These are phyloP conservation scores for Botrytis aclada DNA, from an alignment of 2,329 filamentous ascomycete genomes.

Conservation along the genomic window DNA sequence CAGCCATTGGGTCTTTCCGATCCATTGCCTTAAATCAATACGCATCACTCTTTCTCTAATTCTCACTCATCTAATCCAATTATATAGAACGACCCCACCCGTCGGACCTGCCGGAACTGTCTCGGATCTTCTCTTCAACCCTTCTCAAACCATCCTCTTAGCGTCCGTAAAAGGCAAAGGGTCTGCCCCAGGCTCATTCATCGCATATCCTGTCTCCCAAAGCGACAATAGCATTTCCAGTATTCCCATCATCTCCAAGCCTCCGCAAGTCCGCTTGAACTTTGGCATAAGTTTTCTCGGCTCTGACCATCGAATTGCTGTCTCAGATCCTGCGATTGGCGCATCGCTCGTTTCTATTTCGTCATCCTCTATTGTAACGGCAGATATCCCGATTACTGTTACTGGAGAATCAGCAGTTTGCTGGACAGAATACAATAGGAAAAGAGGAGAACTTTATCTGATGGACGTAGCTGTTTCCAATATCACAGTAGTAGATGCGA, in stretches of 20 bases:
- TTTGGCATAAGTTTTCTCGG: constrained; percentile 25
- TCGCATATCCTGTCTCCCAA: constrained; percentile 20
- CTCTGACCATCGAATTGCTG: constrained; percentile 17
- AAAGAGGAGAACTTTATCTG: constrained; percentile 20
- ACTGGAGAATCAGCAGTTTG: constrained; percentile 22
- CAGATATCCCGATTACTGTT: constrained; percentile 16
- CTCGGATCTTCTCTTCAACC: constrained; percentile 58
- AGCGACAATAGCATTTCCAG: constrained; percentile 15
- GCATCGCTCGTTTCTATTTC: constrained; percentile 22
- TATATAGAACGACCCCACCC: constrained; percentile 51
- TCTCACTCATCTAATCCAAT: background rate
- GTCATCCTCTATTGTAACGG: background rate
- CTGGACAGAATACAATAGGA: constrained; percentile 23
- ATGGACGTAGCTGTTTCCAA: constrained; percentile 20
- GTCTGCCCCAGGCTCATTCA: constrained; percentile 22
- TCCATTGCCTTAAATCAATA: constrained; percentile 41
- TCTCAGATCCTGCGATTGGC: constrained; percentile 24
- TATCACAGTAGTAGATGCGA: constrained; percentile 22
- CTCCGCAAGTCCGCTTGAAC: constrained; percentile 19
- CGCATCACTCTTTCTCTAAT: background rate
- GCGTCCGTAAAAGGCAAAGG: constrained; percentile 60
- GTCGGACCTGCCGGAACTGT: constrained; percentile 55
- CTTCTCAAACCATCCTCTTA: constrained; percentile 50
- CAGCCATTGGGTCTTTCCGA: constrained; percentile 44
- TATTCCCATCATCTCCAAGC: constrained; percentile 17